phyloP scores from a whole-genome alignment of 306 rosid genomes.

The Canavalia gladiata region DNA sequence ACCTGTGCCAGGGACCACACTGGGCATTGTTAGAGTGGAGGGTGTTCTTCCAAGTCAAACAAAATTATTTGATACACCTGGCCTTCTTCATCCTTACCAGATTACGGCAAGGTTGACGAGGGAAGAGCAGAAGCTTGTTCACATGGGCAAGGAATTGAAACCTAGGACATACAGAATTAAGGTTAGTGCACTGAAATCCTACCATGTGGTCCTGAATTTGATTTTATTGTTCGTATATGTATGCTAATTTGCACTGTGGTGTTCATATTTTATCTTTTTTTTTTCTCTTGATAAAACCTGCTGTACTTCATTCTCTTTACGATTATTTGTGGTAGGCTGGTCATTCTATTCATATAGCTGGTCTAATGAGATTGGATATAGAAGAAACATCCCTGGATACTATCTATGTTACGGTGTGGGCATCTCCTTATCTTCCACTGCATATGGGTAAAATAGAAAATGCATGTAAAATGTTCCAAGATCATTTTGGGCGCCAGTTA shows the following conservation, averaged over 20 bases:
- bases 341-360: conserved; percentile 86
- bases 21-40: conserved; percentile 94
- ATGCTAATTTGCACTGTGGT: conserved; percentile 9
- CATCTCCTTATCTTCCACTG: conserved; percentile 86
- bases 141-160: conserved; percentile 87
- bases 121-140: conserved; percentile 91
- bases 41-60: conserved; percentile 87
- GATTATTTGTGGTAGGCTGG: conserved; percentile 70
- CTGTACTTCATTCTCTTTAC: conserved; percentile 37
- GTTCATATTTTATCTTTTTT: background rate
- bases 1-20: conserved; percentile 92
- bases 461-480: conserved; percentile 66
- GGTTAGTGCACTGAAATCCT: conserved; percentile 59
- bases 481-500: conserved; percentile 87
- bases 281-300: conserved; percentile 3
- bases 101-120: conserved; percentile 80
- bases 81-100: conserved; percentile 91
- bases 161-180: conserved; percentile 93
- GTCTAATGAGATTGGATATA: conserved; percentile 90
- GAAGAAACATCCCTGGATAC: conserved; percentile 76
- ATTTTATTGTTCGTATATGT: background rate
- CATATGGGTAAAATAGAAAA: conserved; percentile 95
- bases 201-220: conserved; percentile 25
- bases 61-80: conserved; percentile 92
- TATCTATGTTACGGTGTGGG: conserved; percentile 88